Evolutionary conservation across 164 flowering plant genomes (phyloP), one percentile per base, ranked within the genome.

Genomic region (Dillenia turbinata): DNA sequence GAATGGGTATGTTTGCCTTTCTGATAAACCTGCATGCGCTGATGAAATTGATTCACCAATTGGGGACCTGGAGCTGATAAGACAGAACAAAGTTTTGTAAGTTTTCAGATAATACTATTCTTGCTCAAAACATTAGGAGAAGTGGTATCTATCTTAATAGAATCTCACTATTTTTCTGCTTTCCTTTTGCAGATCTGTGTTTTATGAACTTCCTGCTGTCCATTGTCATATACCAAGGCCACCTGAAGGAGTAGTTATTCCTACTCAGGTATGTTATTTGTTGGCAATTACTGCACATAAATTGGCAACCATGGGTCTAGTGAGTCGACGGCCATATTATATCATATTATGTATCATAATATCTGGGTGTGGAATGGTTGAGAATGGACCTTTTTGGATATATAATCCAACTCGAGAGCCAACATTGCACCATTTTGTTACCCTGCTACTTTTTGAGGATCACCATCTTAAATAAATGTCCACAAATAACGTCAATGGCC

Each of bases 141-240:
- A 4, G 40, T 33, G 40, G 7, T 33, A 7, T 33, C 7, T 33
- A 33, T 33, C 10, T 33, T 13, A 47, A 16, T 2, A 26, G 17
- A 12, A 48, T 63, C 9, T 33, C 44, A 15, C 45, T 10, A 9
- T 5, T 55, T 49, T 19, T 40, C 44, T 53, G 14, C 14, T 60
- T 12, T 50, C 3, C 4, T 47, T 64, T 60, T 60, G 46, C 71
- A 82, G 86, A 67, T 72, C 75, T 63, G 71, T 79, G 17, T 72
- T 70, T 26, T 82, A 76, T 53, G 69, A 79, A 54, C 51, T 9
- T 47, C 86, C 86, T 51, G 52, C 66, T 14, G 55, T 60, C 54
- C 86, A 82, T 69, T 64, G 79, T 54, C 86, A 82, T 67, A 71
- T 78, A 26, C 73, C 86, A 44, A 78, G 75, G 61, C 78, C 67